Evolutionary conservation across 192 early-diverging fungal genomes (phyloP), one percentile per base, ranked within the genome.

Genomic region (Rhizoclosmatium sp.): DNA sequence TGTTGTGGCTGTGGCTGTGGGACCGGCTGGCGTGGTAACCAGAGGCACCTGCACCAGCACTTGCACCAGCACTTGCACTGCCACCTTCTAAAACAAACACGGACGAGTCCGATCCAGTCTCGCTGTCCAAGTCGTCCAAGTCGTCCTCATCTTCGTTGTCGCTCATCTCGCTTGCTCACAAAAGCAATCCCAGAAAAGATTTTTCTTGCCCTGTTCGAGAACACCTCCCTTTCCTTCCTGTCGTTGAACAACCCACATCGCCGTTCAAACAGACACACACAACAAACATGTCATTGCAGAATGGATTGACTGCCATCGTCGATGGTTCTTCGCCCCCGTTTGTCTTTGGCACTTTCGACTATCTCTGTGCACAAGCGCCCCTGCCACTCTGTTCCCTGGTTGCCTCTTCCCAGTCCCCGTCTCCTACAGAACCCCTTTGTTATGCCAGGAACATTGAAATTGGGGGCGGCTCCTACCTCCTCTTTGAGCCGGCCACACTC

Each of bases 381-480:
- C 87, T 98, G 71, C 90, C 95, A 21, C 81, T 97, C 64, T 99
- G 98, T 83, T 95, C 98, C 47, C 88, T 98, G 69, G 93, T 98
- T 72, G 19, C 47, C n/a, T 64, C 73, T 3, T 95, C 95, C 60
- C 66, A 82, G n/a, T 42, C 47, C 21, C 82, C 69, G 54, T 86
- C 89, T 31, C 93, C 93, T 40, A 89, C 93, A 68, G 95, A 96
- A 82, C 96, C 97, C 47, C 82, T 85, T 54, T 98, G 98, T 87
- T 99, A 99, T 83, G 93, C 96, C 66, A 89, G 98, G 62, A 98
- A 99, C 83, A 94, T 99, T 75, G 94, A 96, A 79, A 84, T 98
- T 45, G 89, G 84, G 76, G 90, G 89, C 75, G 88, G 91, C 45
- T 46, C 54, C 45, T 75, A 75, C 46, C 87, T 98, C 21, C 92